phyloP scores from a whole-genome alignment of 352 stramenopile genomes.

The Globisporangium viniferum region DNA sequence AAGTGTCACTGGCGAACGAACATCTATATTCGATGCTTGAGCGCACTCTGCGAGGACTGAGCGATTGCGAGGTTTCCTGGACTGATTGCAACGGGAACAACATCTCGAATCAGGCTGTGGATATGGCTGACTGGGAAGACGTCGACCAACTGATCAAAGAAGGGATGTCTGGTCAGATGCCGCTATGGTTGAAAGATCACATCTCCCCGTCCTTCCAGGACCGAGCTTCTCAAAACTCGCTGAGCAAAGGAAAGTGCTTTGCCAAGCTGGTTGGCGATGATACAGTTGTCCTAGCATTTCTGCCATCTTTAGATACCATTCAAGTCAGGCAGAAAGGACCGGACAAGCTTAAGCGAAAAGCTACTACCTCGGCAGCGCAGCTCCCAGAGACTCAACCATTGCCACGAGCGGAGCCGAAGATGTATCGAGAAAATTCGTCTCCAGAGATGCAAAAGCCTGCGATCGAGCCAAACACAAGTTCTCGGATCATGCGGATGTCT shows the following conservation, averaged over 20 bases:
- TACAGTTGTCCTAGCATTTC: conserved; percentile 74
- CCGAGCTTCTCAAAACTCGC: conserved; percentile 22
- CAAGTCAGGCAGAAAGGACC: conserved; percentile 36
- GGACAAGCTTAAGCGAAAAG: conserved; percentile 7
- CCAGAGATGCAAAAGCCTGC: not conserved
- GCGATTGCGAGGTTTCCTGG: conserved; percentile 85
- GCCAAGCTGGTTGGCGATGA: conserved; percentile 74
- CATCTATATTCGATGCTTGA: conserved; percentile 88
- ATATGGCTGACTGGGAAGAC: conserved; percentile 20
- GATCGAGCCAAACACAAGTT: conserved; percentile 28
- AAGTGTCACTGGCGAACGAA: conserved; percentile 63
- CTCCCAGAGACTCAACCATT: conserved; percentile 5
- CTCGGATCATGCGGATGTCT: conserved; percentile 47
- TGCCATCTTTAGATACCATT: conserved; percentile 63
- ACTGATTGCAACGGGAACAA: conserved; percentile 64
- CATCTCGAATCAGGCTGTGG: conserved; percentile 18
- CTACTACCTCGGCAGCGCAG: conserved; percentile 5
- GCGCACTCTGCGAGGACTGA: conserved; percentile 66
- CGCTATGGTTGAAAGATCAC: conserved; percentile 68
- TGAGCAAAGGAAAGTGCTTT: conserved; percentile 86
- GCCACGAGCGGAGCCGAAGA: conserved; percentile 4
- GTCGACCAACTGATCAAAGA: conserved; percentile 38
- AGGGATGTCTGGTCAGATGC: conserved; percentile 56
- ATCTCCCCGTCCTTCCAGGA: conserved; percentile 43
- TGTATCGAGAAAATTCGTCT: not conserved